Evolutionary conservation across 805 yeast genomes (phyloP), one percentile per base, ranked within the genome.

Genomic region (Candida maltosa): DNA sequence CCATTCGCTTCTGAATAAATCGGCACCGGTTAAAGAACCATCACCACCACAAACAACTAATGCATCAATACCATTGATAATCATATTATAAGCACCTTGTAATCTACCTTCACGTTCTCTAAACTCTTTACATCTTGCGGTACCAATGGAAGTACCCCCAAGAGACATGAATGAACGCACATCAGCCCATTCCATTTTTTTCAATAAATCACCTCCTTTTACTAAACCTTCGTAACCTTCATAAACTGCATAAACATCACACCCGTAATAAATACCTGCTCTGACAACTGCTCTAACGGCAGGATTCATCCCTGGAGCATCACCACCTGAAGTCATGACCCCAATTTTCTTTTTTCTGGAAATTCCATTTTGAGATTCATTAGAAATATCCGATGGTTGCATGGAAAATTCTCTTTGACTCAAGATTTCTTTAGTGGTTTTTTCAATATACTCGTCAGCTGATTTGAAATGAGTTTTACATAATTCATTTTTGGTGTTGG

Each of bases 1-100:
- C 91, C 91, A 83, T 61, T 83, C 89, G 10, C 72, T 49, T 53
- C 91, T 70, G 59, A 83, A 83, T 37, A 82, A 60, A 52, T 83
- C 91, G 5, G 91, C 91, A 44, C 91, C 91, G 2, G 91, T 83
- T 44, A 83, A 66, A 1, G 88, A 82, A 34, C 91, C 91, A 55
- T 83, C 91, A 54, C 91, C 91, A 46, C 91, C 91, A 60, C 87
- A 80, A 14, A 83, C 89, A 44, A 83, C 74, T 44, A 83, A 65
- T 2, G 87, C 89, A 57, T 83, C 88, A 39, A 83, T 83, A 37
- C 89, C 89, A 21, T 79, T 75, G 29, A 60, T 70, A 45, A 83
- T 73, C 75, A 83, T 66, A 58, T 83, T 79, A 47, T 72, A 66
- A 37, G 84, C 81, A 24, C 78, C 88, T 31, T 58, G 46, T 32